A percentile compares a stretch with the other conserved stretches of the same genome.
Evolutionary conservation across 495 filamentous ascomycete genomes (phyloP).

Genomic region (Daldinia bambusicola): DNA sequence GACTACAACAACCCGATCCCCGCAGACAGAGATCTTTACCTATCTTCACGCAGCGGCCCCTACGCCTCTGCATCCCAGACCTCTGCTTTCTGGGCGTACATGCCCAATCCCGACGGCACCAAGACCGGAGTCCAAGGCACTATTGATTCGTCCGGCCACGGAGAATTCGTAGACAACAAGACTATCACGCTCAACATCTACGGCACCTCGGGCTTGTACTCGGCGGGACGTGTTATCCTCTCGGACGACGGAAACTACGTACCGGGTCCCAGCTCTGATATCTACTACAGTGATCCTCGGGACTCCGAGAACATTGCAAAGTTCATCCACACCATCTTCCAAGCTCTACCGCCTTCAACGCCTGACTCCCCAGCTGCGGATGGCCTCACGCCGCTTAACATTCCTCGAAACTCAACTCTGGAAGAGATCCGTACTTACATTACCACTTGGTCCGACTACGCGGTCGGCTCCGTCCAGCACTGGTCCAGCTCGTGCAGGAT

Average conservation of each 20-base stretch:
- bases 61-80: constrained; percentile 54
- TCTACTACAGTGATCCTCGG: constrained; percentile 53
- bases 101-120: constrained; percentile 48
- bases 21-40: constrained; percentile 49
- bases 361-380: constrained; percentile 35
- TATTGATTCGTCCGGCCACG: constrained; percentile 52
- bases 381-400: constrained; percentile 52
- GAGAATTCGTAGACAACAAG: constrained; percentile 43
- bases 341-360: constrained; percentile 46
- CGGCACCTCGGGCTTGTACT: constrained; percentile 55
- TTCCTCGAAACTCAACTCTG: constrained; percentile 46
- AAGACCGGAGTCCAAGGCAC: constrained; percentile 53
- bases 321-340: constrained; percentile 55
- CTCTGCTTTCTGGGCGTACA: constrained; percentile 54
- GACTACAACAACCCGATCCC: constrained; percentile 49
- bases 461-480: constrained; percentile 53
- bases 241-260: constrained; percentile 46
- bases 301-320: constrained; percentile 53
- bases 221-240: constrained; percentile 50
- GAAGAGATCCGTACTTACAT: constrained; percentile 53
- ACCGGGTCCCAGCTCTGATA: constrained; percentile 45
- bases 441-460: constrained; percentile 51
- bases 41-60: constrained; percentile 49
- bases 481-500: constrained; percentile 55
- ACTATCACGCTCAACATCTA: constrained; percentile 58